Base-by-base conservation (phyloP, 2,329 filamentous ascomycete genomes). In the Calonectria multiphialidica region DNA sequence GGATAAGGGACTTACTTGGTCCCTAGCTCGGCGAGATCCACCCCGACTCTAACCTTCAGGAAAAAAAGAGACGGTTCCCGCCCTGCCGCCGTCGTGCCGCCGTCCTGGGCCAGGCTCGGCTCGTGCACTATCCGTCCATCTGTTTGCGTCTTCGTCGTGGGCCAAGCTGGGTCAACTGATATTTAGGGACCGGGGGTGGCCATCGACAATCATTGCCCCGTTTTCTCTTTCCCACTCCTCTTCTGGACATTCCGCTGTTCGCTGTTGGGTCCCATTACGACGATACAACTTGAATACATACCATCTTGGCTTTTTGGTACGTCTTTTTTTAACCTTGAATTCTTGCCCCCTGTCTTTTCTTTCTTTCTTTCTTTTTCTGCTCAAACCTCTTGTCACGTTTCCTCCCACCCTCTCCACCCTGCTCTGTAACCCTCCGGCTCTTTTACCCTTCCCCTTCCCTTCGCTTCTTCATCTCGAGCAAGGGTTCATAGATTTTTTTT, bases 11-110 rank as follows among this genome's bases (percentile, higher is more conserved):
- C n/a, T 59, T 53, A 59, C n/a, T 59, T 53, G 45, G 42, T 37
- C 66, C 25, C 57, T 57, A 42, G 55, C 40, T 63, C 57, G 40
- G 30, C 66, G 50, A 70, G 68, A 42, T 66, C 68, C 62, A 70
- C 68, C 44, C 53, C 44, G 35, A 50, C 25, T 47, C 68, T 66
- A 42, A 47, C 47, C 30, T 55, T 50, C 28, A 42, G 23, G 28
- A 40, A 65, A 45, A n/a, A 59, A 33, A 45, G 40, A 49, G 42
- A 71, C 66, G 68, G 63, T 62, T 71, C 68, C 68, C 68, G 68
- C 57, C 55, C n/a, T 68, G 65, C 65, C 65, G 64, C 64, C 64
- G 62, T 50, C 50, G 44, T 62, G 55, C 55, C 59, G 53, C 57
- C 57, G 65, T 35, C 64, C 15, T 57, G 45, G 68, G 50, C 23